Evolutionary conservation across 331 rosid species (phyloP), one percentile per base, ranked within the genome.

Genomic region (Erythrophleum ivorense): DNA sequence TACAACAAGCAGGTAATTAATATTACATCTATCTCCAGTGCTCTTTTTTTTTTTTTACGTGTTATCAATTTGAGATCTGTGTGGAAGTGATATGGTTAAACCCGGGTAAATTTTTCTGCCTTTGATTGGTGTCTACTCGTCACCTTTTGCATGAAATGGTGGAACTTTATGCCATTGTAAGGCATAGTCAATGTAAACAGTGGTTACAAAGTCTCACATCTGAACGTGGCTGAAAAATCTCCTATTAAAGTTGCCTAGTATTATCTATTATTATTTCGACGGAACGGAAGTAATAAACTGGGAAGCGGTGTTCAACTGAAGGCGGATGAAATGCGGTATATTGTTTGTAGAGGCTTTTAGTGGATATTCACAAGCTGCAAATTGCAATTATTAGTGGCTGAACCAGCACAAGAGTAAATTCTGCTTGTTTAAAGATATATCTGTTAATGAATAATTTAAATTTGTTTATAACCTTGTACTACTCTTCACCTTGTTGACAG

Each of bases 1-100:
- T 96, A 91, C 83, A 96, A 96, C 81, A 96, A 96, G 79, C 98
- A 96, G 99, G 99, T 96, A 8, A 15, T 63, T 11, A 14, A 29
- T 7, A 54, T 11, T 1, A 6, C 19, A 48, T 54, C 60, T 6
- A 29, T 67, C 36, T 36, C 19, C 7, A 54, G 46, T 18, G 1
- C 43, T 57, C 29, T 65, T 21, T 76, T 0, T 43, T 46, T 1
- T 38, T 45, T 9, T 38, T 59, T 80, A 14, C 15, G 38, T 58
- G 41, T 46, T 16, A 8, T 49, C 43, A 4, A 21, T 77, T 12
- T 9, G 43, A 8, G 43, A 38, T 2, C 66, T 68, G 41, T 71
- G 6, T 71, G 58, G 58, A 48, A 24, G 24, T 71, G 34, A 24
- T 48, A 0, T 29, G n/a, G n/a, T 13, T 24, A 59, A 45, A 40